Conservation (phyloP, 441 rosid genomes). For the Pelargonium australe region DNA sequence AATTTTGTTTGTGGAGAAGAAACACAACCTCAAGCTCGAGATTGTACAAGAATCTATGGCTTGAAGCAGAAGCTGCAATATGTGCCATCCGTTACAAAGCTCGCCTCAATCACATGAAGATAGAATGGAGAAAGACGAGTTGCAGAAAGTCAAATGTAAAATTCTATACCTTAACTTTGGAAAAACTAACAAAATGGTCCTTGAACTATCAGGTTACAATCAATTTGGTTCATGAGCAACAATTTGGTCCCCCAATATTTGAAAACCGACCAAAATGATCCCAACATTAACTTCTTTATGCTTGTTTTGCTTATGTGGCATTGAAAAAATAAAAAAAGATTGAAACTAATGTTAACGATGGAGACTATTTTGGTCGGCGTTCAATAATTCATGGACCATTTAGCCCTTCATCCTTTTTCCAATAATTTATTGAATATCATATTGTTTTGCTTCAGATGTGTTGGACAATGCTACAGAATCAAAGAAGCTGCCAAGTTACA, state of each 20-base stretch:
- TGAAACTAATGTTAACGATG: no score
- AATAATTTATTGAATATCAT: slow-evolving; percentile 10
- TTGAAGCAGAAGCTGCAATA: slow-evolving; percentile 87
- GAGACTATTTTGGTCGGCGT: no score
- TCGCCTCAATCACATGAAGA: slow-evolving; percentile 56
- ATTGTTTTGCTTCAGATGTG: slow-evolving; percentile 28
- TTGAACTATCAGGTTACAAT: no score
- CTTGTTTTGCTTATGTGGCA: no score
- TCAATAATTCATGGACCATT: no score
- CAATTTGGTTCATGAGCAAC: no score
- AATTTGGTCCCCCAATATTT: no score
- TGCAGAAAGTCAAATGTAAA: slow-evolving; percentile 37
- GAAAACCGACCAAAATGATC: no score
- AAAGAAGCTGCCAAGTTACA: slow-evolving; percentile 24
- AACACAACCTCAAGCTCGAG: slow-evolving; percentile 42
- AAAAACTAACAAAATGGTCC: no score
- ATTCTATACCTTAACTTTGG: slow-evolving; percentile 6
- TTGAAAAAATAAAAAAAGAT: no score
- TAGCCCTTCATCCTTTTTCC: slow-evolving; percentile 6
- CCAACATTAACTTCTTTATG: no score
- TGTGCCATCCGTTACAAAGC: slow-evolving; percentile 63
- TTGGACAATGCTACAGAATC: slow-evolving; percentile 22
- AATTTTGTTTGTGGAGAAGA: slow-evolving; percentile 54
- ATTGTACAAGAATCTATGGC: slow-evolving; percentile 89
- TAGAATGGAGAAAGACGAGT: slow-evolving; percentile 42